A percentile compares a stretch with the other conserved stretches of the same genome.
Conservation (phyloP, 2,329 filamentous ascomycete genomes). For the Ceratocystis harringtonii region DNA sequence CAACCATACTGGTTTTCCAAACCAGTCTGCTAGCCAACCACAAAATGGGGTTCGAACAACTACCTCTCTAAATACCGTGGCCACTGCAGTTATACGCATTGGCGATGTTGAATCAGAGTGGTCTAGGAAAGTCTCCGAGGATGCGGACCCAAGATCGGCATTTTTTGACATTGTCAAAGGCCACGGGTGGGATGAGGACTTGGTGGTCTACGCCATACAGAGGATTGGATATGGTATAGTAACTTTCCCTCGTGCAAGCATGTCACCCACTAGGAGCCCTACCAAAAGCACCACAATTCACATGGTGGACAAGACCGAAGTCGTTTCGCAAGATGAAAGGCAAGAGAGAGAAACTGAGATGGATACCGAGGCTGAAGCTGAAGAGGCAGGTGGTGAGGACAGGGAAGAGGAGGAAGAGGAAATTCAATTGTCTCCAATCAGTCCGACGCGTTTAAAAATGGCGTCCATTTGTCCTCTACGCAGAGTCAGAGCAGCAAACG, state of each 20-base stretch:
- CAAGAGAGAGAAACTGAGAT: neutral
- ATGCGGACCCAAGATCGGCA: conserved; percentile 29
- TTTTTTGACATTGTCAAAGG: conserved; percentile 14
- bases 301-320: neutral
- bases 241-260: conserved; percentile 2
- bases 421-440: conserved; percentile 13
- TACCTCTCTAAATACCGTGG: conserved; percentile 39
- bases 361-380: neutral
- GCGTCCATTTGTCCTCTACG: conserved; percentile 15
- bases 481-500: neutral
- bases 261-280: neutral
- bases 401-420: neutral
- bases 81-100: conserved; percentile 35
- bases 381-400: neutral
- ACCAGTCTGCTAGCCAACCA: conserved; percentile 7
- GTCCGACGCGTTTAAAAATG: conserved; percentile 12
- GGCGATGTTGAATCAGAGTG: conserved; percentile 36
- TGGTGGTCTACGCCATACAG: conserved; percentile 10
- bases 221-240: conserved; percentile 11
- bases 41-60: conserved; percentile 10
- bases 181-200: conserved; percentile 14
- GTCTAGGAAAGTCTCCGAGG: conserved; percentile 24
- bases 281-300: neutral
- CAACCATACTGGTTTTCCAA: conserved; percentile 40
- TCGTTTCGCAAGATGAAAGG: neutral